Conservation (phyloP, 2,329 filamentous ascomycete species). For the Pseudogymnoascus sp. region DNA sequence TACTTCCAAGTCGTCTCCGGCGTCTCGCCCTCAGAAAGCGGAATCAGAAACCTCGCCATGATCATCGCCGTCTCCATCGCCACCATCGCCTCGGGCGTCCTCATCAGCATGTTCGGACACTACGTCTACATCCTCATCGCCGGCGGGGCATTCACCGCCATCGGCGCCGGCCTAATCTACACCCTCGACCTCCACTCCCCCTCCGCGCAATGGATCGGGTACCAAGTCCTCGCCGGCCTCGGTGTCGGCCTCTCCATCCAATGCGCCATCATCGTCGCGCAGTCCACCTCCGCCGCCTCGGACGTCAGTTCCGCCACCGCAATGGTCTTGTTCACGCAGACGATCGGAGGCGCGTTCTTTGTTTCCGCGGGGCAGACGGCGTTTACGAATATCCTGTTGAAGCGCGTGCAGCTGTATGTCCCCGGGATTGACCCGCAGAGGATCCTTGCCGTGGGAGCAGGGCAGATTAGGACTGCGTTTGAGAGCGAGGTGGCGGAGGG, state of each 20-base stretch:
- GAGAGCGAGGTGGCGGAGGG: slow-evolving; percentile 37
- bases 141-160: slow-evolving; percentile 23
- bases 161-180: slow-evolving; percentile 46
- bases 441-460: slow-evolving; percentile 40
- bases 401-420: slow-evolving; percentile 27
- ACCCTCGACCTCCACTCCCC: slow-evolving; percentile 41
- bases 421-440: slow-evolving; percentile 31
- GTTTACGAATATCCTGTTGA: slow-evolving; percentile 38
- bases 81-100: slow-evolving; percentile 28
- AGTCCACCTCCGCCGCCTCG: slow-evolving; percentile 30
- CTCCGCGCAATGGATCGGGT: slow-evolving; percentile 47
- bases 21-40: slow-evolving; percentile 16
- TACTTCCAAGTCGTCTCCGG: slow-evolving; percentile 23
- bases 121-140: slow-evolving; percentile 31
- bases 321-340: slow-evolving; percentile 40
- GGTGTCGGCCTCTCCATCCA: slow-evolving; percentile 50
- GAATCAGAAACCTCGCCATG: slow-evolving; percentile 21
- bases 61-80: slow-evolving; percentile 23
- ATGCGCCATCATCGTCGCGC: slow-evolving; percentile 30
- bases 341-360: slow-evolving; percentile 42
- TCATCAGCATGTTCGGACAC: slow-evolving; percentile 29
- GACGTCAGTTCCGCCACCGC: slow-evolving; percentile 41
- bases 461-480: slow-evolving; percentile 47
- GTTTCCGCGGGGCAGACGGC: slow-evolving; percentile 41
- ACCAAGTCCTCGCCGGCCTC: slow-evolving; percentile 47